Evolutionary conservation across 2,329 filamentous ascomycete genomes (phyloP).

Genomic region (Pseudogymnoascus verrucosus): DNA sequence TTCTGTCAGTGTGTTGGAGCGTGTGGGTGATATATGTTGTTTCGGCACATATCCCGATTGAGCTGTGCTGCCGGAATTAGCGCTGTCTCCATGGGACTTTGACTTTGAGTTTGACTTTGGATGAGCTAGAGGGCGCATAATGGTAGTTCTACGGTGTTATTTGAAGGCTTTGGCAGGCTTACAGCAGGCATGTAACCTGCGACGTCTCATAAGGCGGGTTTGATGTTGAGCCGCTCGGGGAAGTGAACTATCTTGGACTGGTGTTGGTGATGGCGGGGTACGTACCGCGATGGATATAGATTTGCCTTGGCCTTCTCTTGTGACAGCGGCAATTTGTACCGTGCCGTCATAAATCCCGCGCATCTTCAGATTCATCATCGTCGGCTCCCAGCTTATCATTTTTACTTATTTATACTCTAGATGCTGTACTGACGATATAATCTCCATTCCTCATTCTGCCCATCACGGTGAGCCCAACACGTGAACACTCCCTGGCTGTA

Average conservation of each 20-base stretch:
- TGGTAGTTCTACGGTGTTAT: background rate
- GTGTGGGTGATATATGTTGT: background rate
- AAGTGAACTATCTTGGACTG: background rate
- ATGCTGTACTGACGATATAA: background rate
- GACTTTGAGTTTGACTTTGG: background rate
- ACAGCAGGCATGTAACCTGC: background rate
- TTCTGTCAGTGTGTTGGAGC: background rate
- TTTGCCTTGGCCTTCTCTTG: background rate
- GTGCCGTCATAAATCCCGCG: background rate
- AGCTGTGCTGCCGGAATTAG: background rate
- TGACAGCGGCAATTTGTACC: background rate
- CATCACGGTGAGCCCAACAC: background rate
- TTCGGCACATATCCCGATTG: background rate
- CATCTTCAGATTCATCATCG: background rate
- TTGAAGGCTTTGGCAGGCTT: background rate
- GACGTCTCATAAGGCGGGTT: background rate
- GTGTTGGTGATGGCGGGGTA: background rate
- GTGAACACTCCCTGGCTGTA: background rate
- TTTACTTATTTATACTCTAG: constrained; percentile 1
- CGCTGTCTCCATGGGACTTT: background rate
- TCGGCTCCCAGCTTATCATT: background rate
- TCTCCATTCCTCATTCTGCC: background rate
- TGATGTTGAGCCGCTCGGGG: background rate
- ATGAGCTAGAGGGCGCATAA: background rate
- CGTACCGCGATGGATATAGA: background rate